Base-by-base conservation (phyloP, 2,329 filamentous ascomycete genomes). In the Colletotrichum musae region DNA sequence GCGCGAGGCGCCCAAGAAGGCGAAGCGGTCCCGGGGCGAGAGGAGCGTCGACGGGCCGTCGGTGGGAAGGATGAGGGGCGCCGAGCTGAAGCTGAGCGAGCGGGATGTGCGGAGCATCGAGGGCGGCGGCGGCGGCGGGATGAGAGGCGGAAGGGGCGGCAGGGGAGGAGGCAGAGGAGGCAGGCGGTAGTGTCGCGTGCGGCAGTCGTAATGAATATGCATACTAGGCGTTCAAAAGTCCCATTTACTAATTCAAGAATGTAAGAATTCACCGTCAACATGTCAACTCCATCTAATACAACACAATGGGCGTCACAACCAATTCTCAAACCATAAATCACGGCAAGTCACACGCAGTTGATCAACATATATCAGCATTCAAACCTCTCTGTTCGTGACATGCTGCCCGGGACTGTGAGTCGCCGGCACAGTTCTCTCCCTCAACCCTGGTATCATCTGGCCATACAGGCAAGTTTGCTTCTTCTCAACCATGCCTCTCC, bases 61-160 rank as follows among this genome's bases (percentile, higher is more conserved):
- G 2, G 89, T 98, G 13, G 96, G 96, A 0, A 93, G 87, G 78
- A 92, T 98, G 78, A 89, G 86, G 71, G 92, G 93, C 3, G 94
- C 94, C 0, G 93, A 93, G 76, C 80, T 98, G 82, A 92, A 86
- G 72, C 80, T 98, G 74, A 97, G 91, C 76, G 90, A 92, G 77
- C 87, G 87, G 74, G 95, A 98, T 80, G 87, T 98, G 7, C 85
- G 83, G 73, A 87, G 87, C 64, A 94, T 96, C 71, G 88, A 92
- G 74, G 89, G 90, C 0, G 80, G 81, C 54, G 81, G 77, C 61
- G 71, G 75, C 47, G 71, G 61, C 21, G 57, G 51, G 13, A 41
- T 58, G 26, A 58, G 56, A 26, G 21, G 52, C 16, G 52, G 61
- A 18, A 6, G 28, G 6, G 28, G 61, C 41, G 41, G 67, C 28